Evolutionary conservation across 2,329 filamentous ascomycete species (phyloP).

Genomic region (Colletotrichum lupini): DNA sequence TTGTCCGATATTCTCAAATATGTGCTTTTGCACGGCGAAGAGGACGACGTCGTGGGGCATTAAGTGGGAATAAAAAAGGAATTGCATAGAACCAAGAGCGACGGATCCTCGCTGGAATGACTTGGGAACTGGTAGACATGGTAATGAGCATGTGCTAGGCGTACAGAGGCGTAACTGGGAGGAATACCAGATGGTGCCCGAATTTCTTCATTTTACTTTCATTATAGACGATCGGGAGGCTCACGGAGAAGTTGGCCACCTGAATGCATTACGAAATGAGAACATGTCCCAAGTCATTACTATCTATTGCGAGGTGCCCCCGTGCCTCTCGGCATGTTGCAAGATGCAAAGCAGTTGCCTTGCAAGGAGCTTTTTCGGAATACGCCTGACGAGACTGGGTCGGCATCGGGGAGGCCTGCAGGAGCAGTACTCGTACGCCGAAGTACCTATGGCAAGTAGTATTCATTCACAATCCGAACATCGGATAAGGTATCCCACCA

Average conservation of each 20-base stretch:
- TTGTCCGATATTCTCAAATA: constrained; percentile 97
- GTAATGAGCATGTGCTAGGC: constrained; percentile 45
- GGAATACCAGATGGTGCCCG: constrained; percentile 35
- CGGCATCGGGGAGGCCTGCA: background rate
- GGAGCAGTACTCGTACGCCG: background rate
- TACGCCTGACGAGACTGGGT: background rate
- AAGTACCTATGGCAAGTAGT: background rate
- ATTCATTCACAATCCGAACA: background rate
- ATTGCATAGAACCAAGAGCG: constrained; percentile 34
- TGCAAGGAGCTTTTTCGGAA: background rate
- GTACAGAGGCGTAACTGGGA: constrained; percentile 42
- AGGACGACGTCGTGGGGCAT: constrained; percentile 50
- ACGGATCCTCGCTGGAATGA: constrained; percentile 36
- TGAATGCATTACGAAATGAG: constrained; percentile 35
- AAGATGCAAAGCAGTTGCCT: background rate
- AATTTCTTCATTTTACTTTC: constrained; percentile 27
- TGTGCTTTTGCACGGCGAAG: constrained; percentile 84
- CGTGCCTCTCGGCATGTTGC: background rate
- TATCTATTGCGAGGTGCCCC: background rate
- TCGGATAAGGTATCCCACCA: background rate
- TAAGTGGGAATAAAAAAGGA: constrained; percentile 22
- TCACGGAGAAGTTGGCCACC: constrained; percentile 15
- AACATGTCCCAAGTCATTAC: constrained; percentile 15
- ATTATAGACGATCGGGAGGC: constrained; percentile 29
- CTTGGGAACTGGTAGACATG: constrained; percentile 33